These are phyloP conservation scores for Davidsoniella neocaledoniae DNA, from an alignment of 2,329 filamentous ascomycete species.

Conservation along the genomic window DNA sequence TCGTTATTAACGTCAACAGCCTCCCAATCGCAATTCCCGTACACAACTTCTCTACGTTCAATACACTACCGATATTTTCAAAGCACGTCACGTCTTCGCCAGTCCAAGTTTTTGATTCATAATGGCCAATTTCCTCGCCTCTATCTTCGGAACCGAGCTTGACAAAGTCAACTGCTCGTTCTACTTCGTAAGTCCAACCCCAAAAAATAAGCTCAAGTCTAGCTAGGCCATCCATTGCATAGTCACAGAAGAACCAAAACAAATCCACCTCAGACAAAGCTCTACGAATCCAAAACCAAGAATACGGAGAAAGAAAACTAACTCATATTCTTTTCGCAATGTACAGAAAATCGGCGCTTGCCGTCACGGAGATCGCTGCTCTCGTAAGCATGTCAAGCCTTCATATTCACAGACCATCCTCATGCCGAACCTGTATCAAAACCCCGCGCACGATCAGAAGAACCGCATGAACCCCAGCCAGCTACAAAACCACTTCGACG, in stretches of 20 bases:
- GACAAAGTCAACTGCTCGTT: conserved; percentile 99
- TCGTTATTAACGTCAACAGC: too few species aligned
- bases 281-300: background rate
- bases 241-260: too few species aligned
- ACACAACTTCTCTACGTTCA: too few species aligned
- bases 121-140: conserved; percentile 97
- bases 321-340: conserved; percentile 8
- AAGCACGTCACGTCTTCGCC: too few species aligned
- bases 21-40: too few species aligned
- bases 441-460: conserved; percentile 91
- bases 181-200: conserved; percentile 41
- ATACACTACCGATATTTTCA: too few species aligned
- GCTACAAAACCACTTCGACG: conserved; percentile 98
- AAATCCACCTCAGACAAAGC: background rate
- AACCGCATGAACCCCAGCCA: conserved; percentile 93
- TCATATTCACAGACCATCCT: conserved; percentile 96
- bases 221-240: background rate
- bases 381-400: conserved; percentile 96
- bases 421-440: conserved; percentile 97
- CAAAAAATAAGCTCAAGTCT: background rate
- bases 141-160: conserved; percentile 98
- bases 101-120: conserved; percentile 13
- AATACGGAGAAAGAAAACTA: background rate
- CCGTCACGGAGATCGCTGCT: conserved; percentile 95
- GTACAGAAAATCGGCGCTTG: conserved; percentile 95